Base-by-base conservation (phyloP, 2,329 filamentous ascomycete genomes). In the Ceratocystis lukuohia region DNA sequence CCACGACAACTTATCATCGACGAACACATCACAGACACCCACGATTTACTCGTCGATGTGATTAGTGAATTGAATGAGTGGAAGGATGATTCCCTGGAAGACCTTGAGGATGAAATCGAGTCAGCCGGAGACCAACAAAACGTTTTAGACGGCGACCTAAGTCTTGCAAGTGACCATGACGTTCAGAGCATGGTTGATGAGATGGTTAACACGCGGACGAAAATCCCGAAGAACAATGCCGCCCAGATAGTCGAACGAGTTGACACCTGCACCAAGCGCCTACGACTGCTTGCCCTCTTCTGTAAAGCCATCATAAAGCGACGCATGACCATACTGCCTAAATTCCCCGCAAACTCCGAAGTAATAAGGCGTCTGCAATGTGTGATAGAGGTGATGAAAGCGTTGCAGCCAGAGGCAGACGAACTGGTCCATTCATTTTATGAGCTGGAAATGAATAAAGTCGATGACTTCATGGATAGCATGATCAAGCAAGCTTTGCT, bases 391-490 rank as follows among this genome's bases (percentile, higher is more conserved):
- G 71, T 81, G 1, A 75, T 93, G 30, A 80, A 82, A 66, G 75
- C 75, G 17, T 78, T 92, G 20, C 87, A 89, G 0, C 81, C 88
- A 62, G 78, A 79, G 17, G 87, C 89, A 22, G 87, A 90, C 48
- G 86, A 91, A 45, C 74, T 92, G 7, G 88, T 88, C 0, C 81
- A 78, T 64, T 80, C 84, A 0, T 90, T 95, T 68, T 96, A 95
- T 76, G 83, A 87, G 12, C 75, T 88, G 20, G 82, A 88, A 56
- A 78, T 78, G 0, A 74, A 77, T 0, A 78, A 82, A 30, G 87
- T 88, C 57, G 84, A 86, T 70, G 73, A 74, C 5, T 76, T 76
- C 25, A 80, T 90, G 76, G 78, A 82, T 3, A 77, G 80, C 50
- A 86, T 86, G 70, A 84, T 86, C 68, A 76, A 78, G 1, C 80